Evolutionary conservation across 257 asterid genomes (phyloP), one percentile per base, ranked within the genome.

Genomic region (Eustoma russellianum): DNA sequence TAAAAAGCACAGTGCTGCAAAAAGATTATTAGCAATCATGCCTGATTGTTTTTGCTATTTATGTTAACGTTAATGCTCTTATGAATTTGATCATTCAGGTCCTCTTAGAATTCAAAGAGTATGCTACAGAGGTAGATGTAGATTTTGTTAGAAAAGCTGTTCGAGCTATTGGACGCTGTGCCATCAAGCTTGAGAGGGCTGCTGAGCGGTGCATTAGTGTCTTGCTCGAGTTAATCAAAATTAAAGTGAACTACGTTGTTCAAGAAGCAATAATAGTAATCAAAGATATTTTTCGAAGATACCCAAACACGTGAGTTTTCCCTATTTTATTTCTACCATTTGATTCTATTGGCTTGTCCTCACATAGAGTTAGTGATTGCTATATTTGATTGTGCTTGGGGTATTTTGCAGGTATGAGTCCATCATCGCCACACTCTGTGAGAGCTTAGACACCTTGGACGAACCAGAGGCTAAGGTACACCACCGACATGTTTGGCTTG

Each of bases 391-490:
- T 40, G 14, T 53, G 55, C 35, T 41, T 24, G 30, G 30, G 30
- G 3, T 24, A 24, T 24, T 24, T 67, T 64, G 59, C 85, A 91
- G 96, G 53, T 91, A 91, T 33, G 98, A 91, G 74, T 86, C 96
- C 66, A 91, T 91, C 66, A 91, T 91, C 66, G 98, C 98, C 49
- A 91, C 98, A 54, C 98, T 91, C 46, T 91, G 98, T 65, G 96
- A 91, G 87, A 91, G 93, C 72, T 78, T 91, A 62, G 98, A 91
- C 80, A 91, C 95, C 41, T 81, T 91, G 74, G 98, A 91, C 57
- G 98, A 91, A 78, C 98, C 98, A 61, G 98, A 91, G 83, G 98
- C 98, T 52, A 91, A 91, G 98, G 98, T 91, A 80, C 43, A 55
- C 34, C 16, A 28, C 30, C 12, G 52, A 33, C 45, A 34, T 33